Conservation (phyloP, 192 early-diverging fungal species). For the Glomus cerebriforme region DNA sequence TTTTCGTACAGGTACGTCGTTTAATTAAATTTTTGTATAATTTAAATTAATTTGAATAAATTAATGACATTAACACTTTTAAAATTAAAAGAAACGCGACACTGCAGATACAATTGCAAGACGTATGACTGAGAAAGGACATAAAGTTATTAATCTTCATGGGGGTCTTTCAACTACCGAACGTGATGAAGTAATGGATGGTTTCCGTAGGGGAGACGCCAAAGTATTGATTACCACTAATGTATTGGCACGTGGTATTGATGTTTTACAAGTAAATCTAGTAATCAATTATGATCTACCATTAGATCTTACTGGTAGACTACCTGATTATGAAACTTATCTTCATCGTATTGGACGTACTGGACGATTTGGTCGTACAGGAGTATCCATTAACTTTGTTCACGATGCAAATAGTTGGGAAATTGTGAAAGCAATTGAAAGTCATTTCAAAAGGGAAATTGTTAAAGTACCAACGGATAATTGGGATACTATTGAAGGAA, state of each 20-base stretch:
- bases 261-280: constrained; percentile 91
- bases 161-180: constrained; percentile 75
- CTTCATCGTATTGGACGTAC: constrained; percentile 98
- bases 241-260: constrained; percentile 96
- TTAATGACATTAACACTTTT: neutral
- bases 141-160: constrained; percentile 81
- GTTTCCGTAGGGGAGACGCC: constrained; percentile 84
- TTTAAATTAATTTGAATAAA: neutral
- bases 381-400: constrained; percentile 94
- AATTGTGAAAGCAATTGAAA: constrained; percentile 84
- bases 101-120: constrained; percentile 80
- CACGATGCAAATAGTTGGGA: constrained; percentile 72
- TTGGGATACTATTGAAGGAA: constrained; percentile 80
- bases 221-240: constrained; percentile 98
- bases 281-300: constrained; percentile 99
- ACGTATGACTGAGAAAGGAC: constrained; percentile 79
- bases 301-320: constrained; percentile 52
- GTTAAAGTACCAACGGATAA: constrained; percentile 80
- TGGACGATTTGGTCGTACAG: constrained; percentile 93
- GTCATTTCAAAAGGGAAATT: constrained; percentile 80
- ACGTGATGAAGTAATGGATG: constrained; percentile 91
- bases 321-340: constrained; percentile 92
- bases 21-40: constrained; percentile 8
- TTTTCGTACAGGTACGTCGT: constrained; percentile 80
- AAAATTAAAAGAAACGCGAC: constrained; percentile 59